Conservation (phyloP, 371 early-diverging fungal genomes). For the Dinochytrium kinnereticum region DNA sequence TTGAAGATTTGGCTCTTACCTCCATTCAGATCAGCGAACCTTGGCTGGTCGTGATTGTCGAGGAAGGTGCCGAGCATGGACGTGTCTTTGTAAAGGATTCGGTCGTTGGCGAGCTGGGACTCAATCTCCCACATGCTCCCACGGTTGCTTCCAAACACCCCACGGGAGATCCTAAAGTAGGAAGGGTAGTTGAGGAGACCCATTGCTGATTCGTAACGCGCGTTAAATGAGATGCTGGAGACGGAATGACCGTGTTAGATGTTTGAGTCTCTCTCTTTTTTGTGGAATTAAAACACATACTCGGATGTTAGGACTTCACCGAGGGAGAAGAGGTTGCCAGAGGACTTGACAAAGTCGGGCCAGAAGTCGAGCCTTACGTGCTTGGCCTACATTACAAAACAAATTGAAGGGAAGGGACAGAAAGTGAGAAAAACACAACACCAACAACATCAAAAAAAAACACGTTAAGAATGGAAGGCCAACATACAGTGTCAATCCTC, state of each 20-base stretch:
- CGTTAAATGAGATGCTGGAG: conserved; percentile 8
- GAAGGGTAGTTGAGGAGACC: conserved; percentile 25
- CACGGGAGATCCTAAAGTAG: conserved; percentile 43
- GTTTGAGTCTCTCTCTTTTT: conserved; percentile 18
- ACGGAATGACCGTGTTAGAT: neutral
- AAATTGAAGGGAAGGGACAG: neutral
- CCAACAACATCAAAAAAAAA: neutral
- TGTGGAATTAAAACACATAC: conserved; percentile 31
- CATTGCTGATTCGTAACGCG: conserved; percentile 17
- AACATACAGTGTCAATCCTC: conserved; percentile 55
- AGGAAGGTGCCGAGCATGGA: conserved; percentile 48
- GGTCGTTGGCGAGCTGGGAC: conserved; percentile 3
- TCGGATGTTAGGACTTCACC: conserved; percentile 47
- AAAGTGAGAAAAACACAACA: neutral
- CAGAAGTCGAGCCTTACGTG: conserved; percentile 52
- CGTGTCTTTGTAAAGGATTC: conserved; percentile 31
- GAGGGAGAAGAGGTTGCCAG: conserved; percentile 50
- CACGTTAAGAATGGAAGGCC: too few relatives aligned
- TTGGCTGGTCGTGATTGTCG: conserved; percentile 53
- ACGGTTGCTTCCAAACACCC: conserved; percentile 36
- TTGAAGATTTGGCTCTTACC: too few relatives aligned
- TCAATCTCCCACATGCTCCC: conserved; percentile 37
- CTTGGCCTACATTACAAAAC: neutral
- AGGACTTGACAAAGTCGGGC: conserved; percentile 40
- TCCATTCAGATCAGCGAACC: conserved; percentile 40